A percentile compares a stretch with the other conserved stretches of the same genome.
These are phyloP conservation scores for Ganoderma leucocontextum DNA, from an alignment of 1,284 basidiomycete genomes.

Conservation along the genomic window DNA sequence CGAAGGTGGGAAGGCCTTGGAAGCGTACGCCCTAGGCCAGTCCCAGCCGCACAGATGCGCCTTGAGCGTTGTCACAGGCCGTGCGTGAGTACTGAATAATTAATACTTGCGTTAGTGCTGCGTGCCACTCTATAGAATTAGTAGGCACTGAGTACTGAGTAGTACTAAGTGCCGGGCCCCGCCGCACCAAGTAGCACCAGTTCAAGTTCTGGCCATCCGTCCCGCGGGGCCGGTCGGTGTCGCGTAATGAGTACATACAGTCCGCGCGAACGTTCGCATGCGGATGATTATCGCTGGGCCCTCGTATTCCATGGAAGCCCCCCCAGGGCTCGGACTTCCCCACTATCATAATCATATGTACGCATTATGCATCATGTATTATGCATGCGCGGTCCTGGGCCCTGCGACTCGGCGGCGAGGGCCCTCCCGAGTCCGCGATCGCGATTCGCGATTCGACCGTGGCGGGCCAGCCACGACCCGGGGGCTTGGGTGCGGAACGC, in stretches of 20 bases:
- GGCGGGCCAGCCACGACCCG: background rate
- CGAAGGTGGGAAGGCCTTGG: background rate
- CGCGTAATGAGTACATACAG: conserved; percentile 10
- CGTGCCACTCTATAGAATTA: background rate
- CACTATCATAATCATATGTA: background rate
- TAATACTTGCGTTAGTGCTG: background rate
- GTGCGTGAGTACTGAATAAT: background rate
- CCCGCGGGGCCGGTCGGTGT: conserved; percentile 11
- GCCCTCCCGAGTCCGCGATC: background rate
- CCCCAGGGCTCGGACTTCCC: background rate
- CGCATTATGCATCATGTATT: too few species aligned
- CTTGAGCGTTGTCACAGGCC: too few species aligned
- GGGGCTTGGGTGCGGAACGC: background rate
- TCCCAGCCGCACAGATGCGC: background rate
- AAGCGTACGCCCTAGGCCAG: background rate
- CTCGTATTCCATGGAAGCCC: background rate
- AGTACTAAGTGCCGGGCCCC: background rate
- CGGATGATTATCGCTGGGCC: conserved; percentile 3
- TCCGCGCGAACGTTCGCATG: conserved; percentile 6
- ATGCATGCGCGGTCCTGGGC: too few species aligned
- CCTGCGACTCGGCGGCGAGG: too few species aligned
- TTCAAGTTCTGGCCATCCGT: conserved; percentile 1
- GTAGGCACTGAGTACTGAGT: background rate
- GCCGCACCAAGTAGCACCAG: background rate
- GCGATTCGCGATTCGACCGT: background rate